Evolutionary conservation across 169 alveolate species (phyloP).

Genomic region (Cryptosporidium sp.): DNA sequence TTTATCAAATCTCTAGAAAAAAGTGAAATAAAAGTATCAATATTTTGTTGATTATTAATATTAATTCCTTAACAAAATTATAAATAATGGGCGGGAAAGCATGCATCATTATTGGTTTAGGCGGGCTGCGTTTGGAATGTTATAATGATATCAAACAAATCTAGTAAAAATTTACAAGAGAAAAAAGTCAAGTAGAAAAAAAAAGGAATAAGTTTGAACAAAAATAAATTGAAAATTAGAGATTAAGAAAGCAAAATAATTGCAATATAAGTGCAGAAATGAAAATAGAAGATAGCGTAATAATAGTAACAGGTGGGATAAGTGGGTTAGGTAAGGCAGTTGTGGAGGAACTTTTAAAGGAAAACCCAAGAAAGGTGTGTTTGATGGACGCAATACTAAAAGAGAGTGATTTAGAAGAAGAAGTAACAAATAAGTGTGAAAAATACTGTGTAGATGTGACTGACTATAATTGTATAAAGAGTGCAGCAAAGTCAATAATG

Average conservation of each 20-base stretch:
- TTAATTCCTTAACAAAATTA: too few relatives aligned
- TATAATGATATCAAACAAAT: background rate
- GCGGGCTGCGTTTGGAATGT: background rate
- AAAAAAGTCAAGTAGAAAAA: too few relatives aligned
- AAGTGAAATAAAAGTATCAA: too few relatives aligned
- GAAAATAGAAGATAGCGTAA: conserved; percentile 41
- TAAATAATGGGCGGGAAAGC: background rate
- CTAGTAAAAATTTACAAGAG: background rate
- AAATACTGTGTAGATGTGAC: conserved; percentile 18
- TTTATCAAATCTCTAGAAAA: too few relatives aligned
- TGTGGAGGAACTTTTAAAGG: conserved; percentile 13
- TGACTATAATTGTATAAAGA: conserved; percentile 5
- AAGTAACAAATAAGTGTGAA: background rate
- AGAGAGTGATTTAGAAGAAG: background rate
- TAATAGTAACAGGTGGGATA: conserved; percentile 43
- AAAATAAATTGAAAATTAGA: background rate
- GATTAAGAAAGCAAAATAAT: background rate
- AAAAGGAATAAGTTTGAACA: background rate
- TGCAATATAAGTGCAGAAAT: background rate
- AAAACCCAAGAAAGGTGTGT: conserved; percentile 41
- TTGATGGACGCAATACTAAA: conserved; percentile 15
- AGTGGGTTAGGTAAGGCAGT: conserved; percentile 66
- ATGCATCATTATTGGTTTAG: background rate
- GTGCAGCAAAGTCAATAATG: conserved; percentile 23
- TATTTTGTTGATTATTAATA: too few relatives aligned